Base-by-base conservation (phyloP, 1,284 basidiomycete species). In the Sanghuangporus baumii region DNA sequence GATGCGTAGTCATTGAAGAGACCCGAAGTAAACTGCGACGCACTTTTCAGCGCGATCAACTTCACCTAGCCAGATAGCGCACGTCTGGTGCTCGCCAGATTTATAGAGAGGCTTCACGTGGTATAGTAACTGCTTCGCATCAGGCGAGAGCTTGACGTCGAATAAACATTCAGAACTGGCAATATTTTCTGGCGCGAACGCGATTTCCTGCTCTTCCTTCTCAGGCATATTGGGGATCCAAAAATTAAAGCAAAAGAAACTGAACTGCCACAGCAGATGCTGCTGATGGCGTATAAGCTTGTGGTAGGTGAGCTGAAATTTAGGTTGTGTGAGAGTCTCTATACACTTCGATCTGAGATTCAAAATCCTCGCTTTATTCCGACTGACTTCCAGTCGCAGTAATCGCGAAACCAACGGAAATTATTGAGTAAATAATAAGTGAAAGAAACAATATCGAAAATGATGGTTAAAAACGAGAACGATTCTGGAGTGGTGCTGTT, bases 1-100 rank as follows among this genome's bases (percentile, higher is more conserved):
- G 63, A 38, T 23, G 52, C 26, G 12, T 18, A 36, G 40, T 67
- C 66, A 50, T 67, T 65, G 59, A 60, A 66, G 37, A 63, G 26
- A 23, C 65, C 66, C 20, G 57, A 66, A 8, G 66, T 67, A 16
- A 66, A 59, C 51, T 67, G 65, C 12, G 51, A 34, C 37, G 62
- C 64, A 46, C 66, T 65, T 18, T 18, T 47, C 57, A 6, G 57
- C 60, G 26, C 40, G 57, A 3, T 26, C 52, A 20, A 57, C 55
- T 47, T 67, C 65, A 18, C 62, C 57, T n/a, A 64, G 34, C 65
- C 65, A 66, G 38, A 67, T 59, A 2, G 63, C 60, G 20, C 65
- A 60, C 3, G 66, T 66, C 14, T 14, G 20, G 26, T 66, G 62
- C n/a, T 64, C 62, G 52, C 50, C 40, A n/a, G 65, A 47, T 38